Evolutionary conservation across 176 grass and related monocot species (phyloP).

Genomic region (Otatea glauca): DNA sequence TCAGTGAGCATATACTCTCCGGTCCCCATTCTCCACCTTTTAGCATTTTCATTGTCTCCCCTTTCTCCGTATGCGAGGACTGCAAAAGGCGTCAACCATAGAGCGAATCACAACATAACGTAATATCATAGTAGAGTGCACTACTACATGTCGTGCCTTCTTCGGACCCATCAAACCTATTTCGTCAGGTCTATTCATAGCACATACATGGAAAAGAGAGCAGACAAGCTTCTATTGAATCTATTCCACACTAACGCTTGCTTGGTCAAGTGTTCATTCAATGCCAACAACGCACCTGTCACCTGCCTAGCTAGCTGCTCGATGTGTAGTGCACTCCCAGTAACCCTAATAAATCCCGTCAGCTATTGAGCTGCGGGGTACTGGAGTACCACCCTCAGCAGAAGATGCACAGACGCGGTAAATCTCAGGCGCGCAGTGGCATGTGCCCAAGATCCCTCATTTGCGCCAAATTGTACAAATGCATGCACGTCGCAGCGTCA

Average conservation of each 20-base stretch:
- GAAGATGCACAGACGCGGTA: neutral
- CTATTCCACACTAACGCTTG: neutral
- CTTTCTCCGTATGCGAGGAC: too few relatives aligned
- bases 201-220: neutral
- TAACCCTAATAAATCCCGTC: neutral
- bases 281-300: slow-evolving; percentile 27
- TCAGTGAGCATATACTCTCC: too few relatives aligned
- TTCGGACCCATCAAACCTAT: too few relatives aligned
- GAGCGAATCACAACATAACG: too few relatives aligned
- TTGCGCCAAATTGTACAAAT: neutral
- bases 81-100: too few relatives aligned
- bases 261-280: slow-evolving; percentile 35
- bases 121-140: too few relatives aligned
- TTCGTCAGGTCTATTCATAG: too few relatives aligned
- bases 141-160: too few relatives aligned
- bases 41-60: too few relatives aligned
- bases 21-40: too few relatives aligned
- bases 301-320: neutral
- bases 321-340: neutral
- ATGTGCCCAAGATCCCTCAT: neutral
- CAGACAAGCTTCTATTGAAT: neutral
- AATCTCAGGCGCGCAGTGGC: neutral
- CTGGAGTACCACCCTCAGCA: neutral
- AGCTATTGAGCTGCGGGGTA: neutral
- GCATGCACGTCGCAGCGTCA: slow-evolving; percentile 16